phyloP scores from a whole-genome alignment of 2,329 filamentous ascomycete genomes.

The Sordariomycetes sp. region DNA sequence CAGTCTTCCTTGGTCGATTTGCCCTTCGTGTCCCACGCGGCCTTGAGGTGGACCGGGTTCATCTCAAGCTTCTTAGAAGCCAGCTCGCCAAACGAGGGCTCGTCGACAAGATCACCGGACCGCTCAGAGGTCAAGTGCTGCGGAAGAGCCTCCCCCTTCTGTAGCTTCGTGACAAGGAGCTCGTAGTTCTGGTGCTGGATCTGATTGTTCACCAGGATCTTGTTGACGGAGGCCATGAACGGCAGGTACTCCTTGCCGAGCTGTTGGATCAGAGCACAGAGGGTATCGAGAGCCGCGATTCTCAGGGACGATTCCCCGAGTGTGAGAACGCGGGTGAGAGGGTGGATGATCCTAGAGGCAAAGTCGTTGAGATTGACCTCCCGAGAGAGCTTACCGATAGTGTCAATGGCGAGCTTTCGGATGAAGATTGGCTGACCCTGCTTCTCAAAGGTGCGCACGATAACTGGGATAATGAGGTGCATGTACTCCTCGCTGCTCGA shows the following conservation, averaged over 20 bases:
- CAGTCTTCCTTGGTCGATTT: slow-evolving; percentile 98
- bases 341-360: slow-evolving; percentile 91
- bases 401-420: slow-evolving; percentile 83
- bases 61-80: slow-evolving; percentile 89
- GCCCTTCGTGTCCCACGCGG: slow-evolving; percentile 91
- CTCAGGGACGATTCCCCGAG: slow-evolving; percentile 61
- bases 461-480: slow-evolving; percentile 94
- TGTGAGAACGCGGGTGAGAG: slow-evolving; percentile 69
- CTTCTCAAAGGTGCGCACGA: slow-evolving; percentile 89
- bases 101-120: slow-evolving; percentile 66
- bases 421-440: slow-evolving; percentile 67
- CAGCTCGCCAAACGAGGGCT: slow-evolving; percentile 70
- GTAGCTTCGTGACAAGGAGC: slow-evolving; percentile 78
- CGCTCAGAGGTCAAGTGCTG: slow-evolving; percentile 84
- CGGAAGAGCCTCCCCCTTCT: slow-evolving; percentile 89
- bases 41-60: slow-evolving; percentile 93
- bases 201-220: slow-evolving; percentile 64
- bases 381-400: slow-evolving; percentile 82
- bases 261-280: slow-evolving; percentile 92
- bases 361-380: slow-evolving; percentile 97
- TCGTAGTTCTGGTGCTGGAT: slow-evolving; percentile 88
- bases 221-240: slow-evolving; percentile 88
- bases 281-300: slow-evolving; percentile 76
- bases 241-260: slow-evolving; percentile 90
- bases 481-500: slow-evolving; percentile 96